Base-by-base conservation (phyloP, 2,329 filamentous ascomycete species). In the Diaporthe vaccinii region DNA sequence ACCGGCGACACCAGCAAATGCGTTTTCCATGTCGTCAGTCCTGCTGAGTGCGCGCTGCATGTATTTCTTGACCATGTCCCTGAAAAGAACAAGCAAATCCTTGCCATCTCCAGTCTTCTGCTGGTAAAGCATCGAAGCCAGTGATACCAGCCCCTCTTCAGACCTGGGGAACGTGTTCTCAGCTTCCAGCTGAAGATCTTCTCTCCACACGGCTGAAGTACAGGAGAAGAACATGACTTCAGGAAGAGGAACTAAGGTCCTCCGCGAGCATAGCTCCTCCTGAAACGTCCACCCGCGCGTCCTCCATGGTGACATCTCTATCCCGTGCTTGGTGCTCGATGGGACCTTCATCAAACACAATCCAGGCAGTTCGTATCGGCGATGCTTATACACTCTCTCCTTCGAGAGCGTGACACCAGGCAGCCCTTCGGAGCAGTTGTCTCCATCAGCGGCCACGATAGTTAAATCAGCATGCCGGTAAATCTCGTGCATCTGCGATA, bases 271-370 rank as follows among this genome's bases (percentile, higher is more conserved):
- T 2, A 74, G 36, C 49, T 74, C 72, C 51, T 74, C 72, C 34
- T 74, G 72, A 14, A 74, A 74, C 1, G 61, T 74, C 72, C 72
- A 74, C 3, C 72, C 72, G 5, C 72, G 59, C 4, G 61, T 69
- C 55, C 72, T 58, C 72, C 72, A 74, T 9, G 72, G 25, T 10
- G 59, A 74, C 7, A 51, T 49, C 8, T 74, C 61, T 20, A 69
- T 41, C 12, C 72, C 28, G 39, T 74, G 34, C 36, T 55, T 74
- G 46, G 59, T 58, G 36, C 59, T 68, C 7, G 65, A 51, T 6
- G 72, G 61, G 7, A 51, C 28, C 20, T 61, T 61, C 69, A 59
- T 72, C 1, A 72, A n/a, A 31, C 22, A 49, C 20, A 72, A 1
- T 3, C 55, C 69, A 44, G 69, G 69, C 15, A 72, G 20, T 14